These are phyloP conservation scores for Rubus parviflorus DNA, from an alignment of 306 rosid genomes.

Conservation along the genomic window DNA sequence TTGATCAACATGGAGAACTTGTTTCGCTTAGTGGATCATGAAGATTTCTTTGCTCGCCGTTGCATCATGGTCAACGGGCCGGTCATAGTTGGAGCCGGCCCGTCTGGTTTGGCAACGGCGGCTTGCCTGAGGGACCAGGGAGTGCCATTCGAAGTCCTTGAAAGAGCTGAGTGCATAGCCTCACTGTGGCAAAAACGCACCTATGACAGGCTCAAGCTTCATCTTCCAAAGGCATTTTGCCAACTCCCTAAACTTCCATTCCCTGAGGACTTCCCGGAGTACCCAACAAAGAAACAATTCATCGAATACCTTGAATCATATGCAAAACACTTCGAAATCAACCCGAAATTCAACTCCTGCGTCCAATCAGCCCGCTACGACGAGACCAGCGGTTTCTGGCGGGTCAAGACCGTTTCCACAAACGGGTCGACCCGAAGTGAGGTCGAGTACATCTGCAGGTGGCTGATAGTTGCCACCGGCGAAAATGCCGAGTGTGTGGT, in stretches of 20 bases:
- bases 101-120: conserved; percentile 90
- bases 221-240: conserved; percentile 92
- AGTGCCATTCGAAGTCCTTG: conserved; percentile 76
- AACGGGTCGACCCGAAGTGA: conserved; percentile 26
- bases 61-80: conserved; percentile 87
- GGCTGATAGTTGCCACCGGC: conserved; percentile 94
- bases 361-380: conserved; percentile 69
- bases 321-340: conserved; percentile 55
- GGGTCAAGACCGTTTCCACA: conserved; percentile 53
- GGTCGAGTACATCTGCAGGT: conserved; percentile 73
- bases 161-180: conserved; percentile 82
- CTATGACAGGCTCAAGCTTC: conserved; percentile 84
- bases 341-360: conserved; percentile 71
- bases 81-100: conserved; percentile 90
- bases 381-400: conserved; percentile 70
- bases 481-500: conserved; percentile 85
- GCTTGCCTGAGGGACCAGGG: conserved; percentile 83
- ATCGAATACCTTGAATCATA: conserved; percentile 71
- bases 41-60: conserved; percentile 52
- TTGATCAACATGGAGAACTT: conserved; percentile 58
- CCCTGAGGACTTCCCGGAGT: conserved; percentile 74
- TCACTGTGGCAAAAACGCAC: conserved; percentile 91
- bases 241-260: conserved; percentile 81
- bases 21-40: conserved; percentile 51
- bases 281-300: conserved; percentile 77